Evolutionary conservation across 73 alveolate genomes (phyloP), one percentile per base, ranked within the genome.

Genomic region (Symbiodinium pilosum): DNA sequence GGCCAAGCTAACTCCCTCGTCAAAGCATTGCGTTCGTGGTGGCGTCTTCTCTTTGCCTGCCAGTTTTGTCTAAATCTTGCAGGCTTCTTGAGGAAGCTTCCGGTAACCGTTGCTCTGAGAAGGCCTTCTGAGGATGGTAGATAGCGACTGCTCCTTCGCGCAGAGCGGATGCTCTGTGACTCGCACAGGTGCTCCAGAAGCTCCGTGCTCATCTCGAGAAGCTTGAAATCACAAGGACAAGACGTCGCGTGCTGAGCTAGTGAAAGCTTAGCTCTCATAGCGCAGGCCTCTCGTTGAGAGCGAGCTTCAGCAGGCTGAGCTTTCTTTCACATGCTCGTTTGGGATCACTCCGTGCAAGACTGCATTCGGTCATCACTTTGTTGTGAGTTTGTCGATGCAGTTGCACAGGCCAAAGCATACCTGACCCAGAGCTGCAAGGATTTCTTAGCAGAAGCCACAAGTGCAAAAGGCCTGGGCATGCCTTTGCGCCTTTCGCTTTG

Each of bases 191-290:
- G 38, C 84, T 12, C 0, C 56, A 38, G 83, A 47, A 32, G 84
- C 68, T 86, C 54, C 93, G 68, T 28, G 39, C 38, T 14, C 93
- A 73, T 24, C 41, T 86, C 52, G 93, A 32, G 36, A 73, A 86
- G 93, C 83, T 86, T 83, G 39, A 86, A 52, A 86, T 86, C 59
- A 86, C 93, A n/a, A 86, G 93, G 68, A 11, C 54, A n/a, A n/a
- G n/a, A n/a, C n/a, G n/a, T n/a, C n/a, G n/a, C n/a, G n/a, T n/a
- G n/a, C n/a, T n/a, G n/a, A n/a, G n/a, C n/a, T n/a, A n/a, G n/a
- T n/a, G n/a, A n/a, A n/a, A n/a, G n/a, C n/a, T n/a, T n/a, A n/a
- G n/a, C n/a, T n/a, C n/a, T 4, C 84, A 24, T 34, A 14, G 86
- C 42, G 18, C 51, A 38, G 86, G 86, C 28, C 42, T 18, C 86